Conservation (phyloP, 139 green algal genomes). For the Chlorella sp. region DNA sequence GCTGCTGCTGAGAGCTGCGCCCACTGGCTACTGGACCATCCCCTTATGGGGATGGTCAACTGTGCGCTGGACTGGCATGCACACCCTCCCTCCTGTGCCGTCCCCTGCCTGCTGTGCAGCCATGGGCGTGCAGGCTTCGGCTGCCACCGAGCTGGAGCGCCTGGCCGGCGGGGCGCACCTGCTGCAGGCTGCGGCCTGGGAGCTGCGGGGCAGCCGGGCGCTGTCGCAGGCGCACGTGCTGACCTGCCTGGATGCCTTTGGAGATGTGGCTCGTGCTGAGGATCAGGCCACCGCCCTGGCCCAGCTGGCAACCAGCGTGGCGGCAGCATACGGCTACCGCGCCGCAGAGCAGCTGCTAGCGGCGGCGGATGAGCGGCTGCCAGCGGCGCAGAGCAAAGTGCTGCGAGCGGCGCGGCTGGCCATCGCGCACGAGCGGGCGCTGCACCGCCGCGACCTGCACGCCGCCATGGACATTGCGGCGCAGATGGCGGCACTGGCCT, state of each 20-base stretch:
- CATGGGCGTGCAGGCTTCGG: neutral
- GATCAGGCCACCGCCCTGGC: constrained; percentile 49
- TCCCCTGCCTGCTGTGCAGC: neutral
- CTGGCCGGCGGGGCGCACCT: constrained; percentile 51
- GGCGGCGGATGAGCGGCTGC: constrained; percentile 34
- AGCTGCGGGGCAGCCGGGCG: constrained; percentile 44
- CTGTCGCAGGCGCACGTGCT: constrained; percentile 46
- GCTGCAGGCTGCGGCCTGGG: constrained; percentile 48
- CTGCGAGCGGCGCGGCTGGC: constrained; percentile 48
- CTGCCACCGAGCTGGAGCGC: constrained; percentile 45
- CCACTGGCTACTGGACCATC: too few species aligned
- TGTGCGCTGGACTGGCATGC: too few species aligned
- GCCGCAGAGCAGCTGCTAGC: constrained; percentile 48
- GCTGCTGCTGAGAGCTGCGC: neutral
- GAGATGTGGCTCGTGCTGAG: constrained; percentile 11
- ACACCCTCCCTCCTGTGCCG: neutral
- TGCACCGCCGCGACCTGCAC: constrained; percentile 46
- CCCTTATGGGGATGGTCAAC: too few species aligned
- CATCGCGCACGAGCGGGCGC: constrained; percentile 58
- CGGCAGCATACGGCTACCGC: constrained; percentile 37
- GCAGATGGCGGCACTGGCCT: constrained; percentile 51
- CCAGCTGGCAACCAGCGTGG: constrained; percentile 52
- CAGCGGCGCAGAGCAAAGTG: constrained; percentile 21
- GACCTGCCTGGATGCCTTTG: constrained; percentile 44
- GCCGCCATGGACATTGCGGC: constrained; percentile 36